Percentiles rank a stretch among this genome's conserved stretches.
These are phyloP conservation scores for Phoma sp. DNA, from an alignment of 2,329 filamentous ascomycete species.

Conservation along the genomic window DNA sequence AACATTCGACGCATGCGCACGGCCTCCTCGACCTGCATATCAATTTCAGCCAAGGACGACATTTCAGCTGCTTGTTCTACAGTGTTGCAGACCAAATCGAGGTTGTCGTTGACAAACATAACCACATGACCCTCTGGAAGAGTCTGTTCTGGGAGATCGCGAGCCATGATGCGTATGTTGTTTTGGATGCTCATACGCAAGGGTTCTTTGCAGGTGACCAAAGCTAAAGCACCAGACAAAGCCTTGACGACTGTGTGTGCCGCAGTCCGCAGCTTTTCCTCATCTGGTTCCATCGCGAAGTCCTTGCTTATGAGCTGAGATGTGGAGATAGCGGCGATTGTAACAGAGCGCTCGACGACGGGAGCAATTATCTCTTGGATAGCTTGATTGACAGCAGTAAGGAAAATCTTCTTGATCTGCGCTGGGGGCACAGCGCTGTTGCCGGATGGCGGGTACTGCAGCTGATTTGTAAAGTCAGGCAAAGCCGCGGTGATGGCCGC, in stretches of 20 bases:
- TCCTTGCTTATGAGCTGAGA: conserved; percentile 96
- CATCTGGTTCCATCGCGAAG: conserved; percentile 90
- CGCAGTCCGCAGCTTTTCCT: conserved; percentile 82
- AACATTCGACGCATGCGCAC: conserved; percentile 80
- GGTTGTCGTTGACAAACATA: conserved; percentile 98
- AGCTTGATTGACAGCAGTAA: conserved; percentile 84
- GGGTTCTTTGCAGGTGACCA: conserved; percentile 98
- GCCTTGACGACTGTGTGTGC: conserved; percentile 95
- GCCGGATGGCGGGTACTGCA: conserved; percentile 76
- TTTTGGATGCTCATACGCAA: conserved; percentile 96
- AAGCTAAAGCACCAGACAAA: conserved; percentile 88
- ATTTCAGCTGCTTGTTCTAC: conserved; percentile 97
- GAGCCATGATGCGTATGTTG: conserved; percentile 87
- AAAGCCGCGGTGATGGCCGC: conserved; percentile 80
- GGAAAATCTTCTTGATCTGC: conserved; percentile 76
- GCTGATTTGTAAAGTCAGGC: conserved; percentile 80
- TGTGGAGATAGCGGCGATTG: conserved; percentile 96
- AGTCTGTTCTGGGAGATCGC: conserved; percentile 69
- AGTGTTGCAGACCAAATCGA: conserved; percentile 89
- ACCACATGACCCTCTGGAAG: conserved; percentile 94
- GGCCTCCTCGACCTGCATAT: conserved; percentile 86
- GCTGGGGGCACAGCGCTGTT: conserved; percentile 73
- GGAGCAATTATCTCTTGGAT: conserved; percentile 97
- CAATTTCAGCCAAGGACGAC: conserved; percentile 90
- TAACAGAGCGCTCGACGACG: conserved; percentile 95